Conservation (phyloP, 441 rosid genomes). For the Erodium texanum region DNA sequence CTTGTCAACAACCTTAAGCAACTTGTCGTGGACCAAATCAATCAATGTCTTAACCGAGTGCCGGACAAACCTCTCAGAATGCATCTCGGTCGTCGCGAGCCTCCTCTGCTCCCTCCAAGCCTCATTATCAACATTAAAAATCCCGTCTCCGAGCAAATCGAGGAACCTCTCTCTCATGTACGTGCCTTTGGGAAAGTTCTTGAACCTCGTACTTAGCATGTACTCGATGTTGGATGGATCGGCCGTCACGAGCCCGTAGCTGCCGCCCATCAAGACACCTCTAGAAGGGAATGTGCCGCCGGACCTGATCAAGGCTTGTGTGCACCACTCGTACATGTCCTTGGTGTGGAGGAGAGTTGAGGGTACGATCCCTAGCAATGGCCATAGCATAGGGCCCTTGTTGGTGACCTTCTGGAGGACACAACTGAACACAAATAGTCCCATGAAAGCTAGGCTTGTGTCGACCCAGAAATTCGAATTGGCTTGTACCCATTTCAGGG, state of each 20-base stretch:
- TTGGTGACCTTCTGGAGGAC: constrained; percentile 32
- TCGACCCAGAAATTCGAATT: constrained; percentile 33
- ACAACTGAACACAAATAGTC: constrained; percentile 43
- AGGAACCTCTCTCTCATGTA: constrained; percentile 45
- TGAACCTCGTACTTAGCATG: constrained; percentile 54
- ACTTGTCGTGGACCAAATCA: constrained; percentile 44
- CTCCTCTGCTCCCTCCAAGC: constrained; percentile 59
- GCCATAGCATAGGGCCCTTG: constrained; percentile 58
- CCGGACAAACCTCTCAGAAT: constrained; percentile 41
- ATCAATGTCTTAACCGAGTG: constrained; percentile 42
- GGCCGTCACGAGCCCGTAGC: constrained; percentile 43
- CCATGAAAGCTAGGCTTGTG: constrained; percentile 31
- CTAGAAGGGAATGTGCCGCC: constrained; percentile 42
- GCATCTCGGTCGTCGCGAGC: constrained; percentile 46
- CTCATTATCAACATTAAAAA: constrained; percentile 52
- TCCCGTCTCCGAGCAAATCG: constrained; percentile 64
- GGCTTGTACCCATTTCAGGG: constrained; percentile 20
- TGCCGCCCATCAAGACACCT: constrained; percentile 49
- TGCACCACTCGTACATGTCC: constrained; percentile 33
- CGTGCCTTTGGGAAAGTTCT: constrained; percentile 64
- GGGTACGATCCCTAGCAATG: constrained; percentile 50
- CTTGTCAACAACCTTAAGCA: constrained; percentile 39
- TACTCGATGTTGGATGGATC: constrained; percentile 54
- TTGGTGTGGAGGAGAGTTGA: constrained; percentile 24
- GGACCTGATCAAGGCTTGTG: constrained; percentile 32